Evolutionary conservation across 2,329 filamentous ascomycete species (phyloP).

Genomic region (Penicillium sp.): DNA sequence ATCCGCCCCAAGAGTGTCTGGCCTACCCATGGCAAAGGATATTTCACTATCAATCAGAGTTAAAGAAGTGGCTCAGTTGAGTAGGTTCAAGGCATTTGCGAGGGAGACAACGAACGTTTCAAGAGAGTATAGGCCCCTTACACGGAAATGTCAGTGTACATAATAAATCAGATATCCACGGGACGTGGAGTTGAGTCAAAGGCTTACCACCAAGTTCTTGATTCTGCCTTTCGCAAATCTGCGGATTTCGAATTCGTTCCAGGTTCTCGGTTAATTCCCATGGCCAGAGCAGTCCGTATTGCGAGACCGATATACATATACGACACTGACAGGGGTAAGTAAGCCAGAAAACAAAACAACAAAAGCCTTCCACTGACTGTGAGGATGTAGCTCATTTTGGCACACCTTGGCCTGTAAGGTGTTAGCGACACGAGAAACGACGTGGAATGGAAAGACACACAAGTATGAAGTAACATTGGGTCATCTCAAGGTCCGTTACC

Average conservation of each 20-base stretch:
- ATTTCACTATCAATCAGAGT: neutral
- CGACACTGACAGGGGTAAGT: neutral
- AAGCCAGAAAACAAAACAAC: neutral
- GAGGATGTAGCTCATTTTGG: neutral
- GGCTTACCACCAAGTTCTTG: neutral
- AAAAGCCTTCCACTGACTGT: neutral
- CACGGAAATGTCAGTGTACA: neutral
- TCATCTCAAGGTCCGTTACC: neutral
- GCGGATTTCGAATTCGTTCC: neutral
- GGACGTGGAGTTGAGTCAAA: neutral
- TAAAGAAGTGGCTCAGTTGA: neutral
- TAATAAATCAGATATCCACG: neutral
- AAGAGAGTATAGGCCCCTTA: neutral
- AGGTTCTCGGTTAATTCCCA: neutral
- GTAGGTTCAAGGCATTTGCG: neutral
- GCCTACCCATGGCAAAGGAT: neutral
- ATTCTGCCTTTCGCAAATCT: neutral
- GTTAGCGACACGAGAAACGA: neutral
- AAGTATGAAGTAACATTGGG: neutral
- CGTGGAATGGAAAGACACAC: neutral
- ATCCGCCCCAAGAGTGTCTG: neutral
- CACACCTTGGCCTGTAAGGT: neutral
- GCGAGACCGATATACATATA: neutral
- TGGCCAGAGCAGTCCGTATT: neutral
- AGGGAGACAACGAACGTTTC: neutral